Percentiles rank a stretch among this genome's conserved stretches.
These are phyloP conservation scores for Penicillium alfredii DNA, from an alignment of 495 filamentous ascomycete genomes.

Conservation along the genomic window DNA sequence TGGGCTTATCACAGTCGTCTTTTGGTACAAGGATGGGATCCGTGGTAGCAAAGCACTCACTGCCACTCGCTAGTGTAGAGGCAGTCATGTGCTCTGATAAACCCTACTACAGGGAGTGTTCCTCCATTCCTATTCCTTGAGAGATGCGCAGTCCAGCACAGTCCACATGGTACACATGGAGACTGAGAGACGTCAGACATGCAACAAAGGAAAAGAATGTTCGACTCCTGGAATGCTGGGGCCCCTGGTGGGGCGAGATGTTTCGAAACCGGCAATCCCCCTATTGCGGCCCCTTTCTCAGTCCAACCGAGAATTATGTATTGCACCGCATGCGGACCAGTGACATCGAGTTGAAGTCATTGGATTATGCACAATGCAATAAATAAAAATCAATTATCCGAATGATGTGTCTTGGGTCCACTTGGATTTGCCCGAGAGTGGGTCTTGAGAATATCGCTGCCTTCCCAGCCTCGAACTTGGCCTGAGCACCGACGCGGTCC, in stretches of 20 bases:
- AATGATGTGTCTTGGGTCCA: not conserved
- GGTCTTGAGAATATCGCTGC: slow-evolving; percentile 8
- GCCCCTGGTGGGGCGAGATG: not conserved
- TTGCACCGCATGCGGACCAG: no score
- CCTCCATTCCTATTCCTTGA: no score
- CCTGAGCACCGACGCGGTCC: no score
- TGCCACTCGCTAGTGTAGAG: no score
- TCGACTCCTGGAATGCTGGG: slow-evolving; percentile 15
- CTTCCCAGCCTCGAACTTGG: slow-evolving; percentile 3
- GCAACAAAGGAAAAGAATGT: slow-evolving; percentile 6
- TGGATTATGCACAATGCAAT: not conserved
- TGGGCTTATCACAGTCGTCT: no score
- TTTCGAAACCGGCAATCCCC: slow-evolving; percentile 8
- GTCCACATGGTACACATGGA: not conserved
- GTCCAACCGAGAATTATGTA: no score
- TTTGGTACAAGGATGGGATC: no score
- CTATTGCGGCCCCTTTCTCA: slow-evolving; percentile 4
- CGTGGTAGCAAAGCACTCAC: no score
- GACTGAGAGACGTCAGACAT: not conserved
- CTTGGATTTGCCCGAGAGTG: not conserved
- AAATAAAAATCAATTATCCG: no score
- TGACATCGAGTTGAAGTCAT: slow-evolving; percentile 4
- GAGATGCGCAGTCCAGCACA: no score
- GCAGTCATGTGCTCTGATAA: no score
- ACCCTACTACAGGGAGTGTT: no score